Base-by-base conservation (phyloP, 331 rosid genomes). In the Stylosanthes scabra region DNA sequence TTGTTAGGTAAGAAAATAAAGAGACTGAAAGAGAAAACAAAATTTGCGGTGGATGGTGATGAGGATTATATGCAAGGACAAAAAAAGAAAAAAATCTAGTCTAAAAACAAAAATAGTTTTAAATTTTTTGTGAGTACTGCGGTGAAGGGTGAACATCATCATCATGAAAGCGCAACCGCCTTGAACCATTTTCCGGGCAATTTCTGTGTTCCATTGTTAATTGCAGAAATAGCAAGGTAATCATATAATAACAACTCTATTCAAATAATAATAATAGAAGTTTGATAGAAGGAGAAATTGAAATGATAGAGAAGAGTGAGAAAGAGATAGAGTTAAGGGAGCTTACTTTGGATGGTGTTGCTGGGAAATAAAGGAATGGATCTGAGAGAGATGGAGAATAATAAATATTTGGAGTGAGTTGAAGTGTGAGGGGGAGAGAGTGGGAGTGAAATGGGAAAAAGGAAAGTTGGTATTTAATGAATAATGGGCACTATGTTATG, bases 401-500 rank as follows among this genome's bases (percentile, higher is more conserved):
- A 0, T 11, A 44, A 56, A 59, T n/a, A 29, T 55, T 34, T 34
- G 39, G 3, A 34, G 25, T 20, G 25, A 20, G 25, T 65, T 64
- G 42, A 28, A 60, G 68, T 62, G 52, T 61, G 77, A 59, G 46
- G n/a, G 55, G 2, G 20, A 49, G 51, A 46, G 39, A 3, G 6
- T 45, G 68, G 68, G 72, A 68, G 62, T 20, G 13, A 45, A 28
- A 8, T 9, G 25, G 25, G 25, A 20, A 20, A 20, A 20, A 20
- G 25, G 25, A 20, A 20, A 20, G 25, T 20, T 20, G 25, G 25
- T 20, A 20, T 20, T 20, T 20, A 20, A 20, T 20, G 25, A 20
- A 20, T 20, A 79, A 79, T 65, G 70, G 61, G 74, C 74, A 79
- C 59, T 65, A 46, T 46, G 54, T n/a, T 77, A 27, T 28, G 46